phyloP scores from a whole-genome alignment of 192 early-diverging fungal genomes.

The Dimargaris cristalligena region DNA sequence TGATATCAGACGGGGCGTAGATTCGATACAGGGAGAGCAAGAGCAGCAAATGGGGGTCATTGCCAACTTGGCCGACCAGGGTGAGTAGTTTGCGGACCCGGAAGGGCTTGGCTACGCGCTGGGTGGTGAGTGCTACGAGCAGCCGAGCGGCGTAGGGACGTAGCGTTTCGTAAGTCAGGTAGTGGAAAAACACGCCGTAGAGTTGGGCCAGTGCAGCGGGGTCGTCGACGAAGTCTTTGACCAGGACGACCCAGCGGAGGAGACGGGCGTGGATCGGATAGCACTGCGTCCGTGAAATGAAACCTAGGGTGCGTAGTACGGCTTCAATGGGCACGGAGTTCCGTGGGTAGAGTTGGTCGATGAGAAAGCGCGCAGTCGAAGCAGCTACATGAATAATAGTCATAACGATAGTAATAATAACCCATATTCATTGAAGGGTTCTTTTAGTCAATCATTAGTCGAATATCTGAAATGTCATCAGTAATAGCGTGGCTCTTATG shows the following conservation, averaged over 20 bases:
- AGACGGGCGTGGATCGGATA: conserved; percentile 15
- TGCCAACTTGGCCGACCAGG: conserved; percentile 17
- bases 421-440: no score
- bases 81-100: conserved; percentile 33
- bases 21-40: conserved; percentile 29
- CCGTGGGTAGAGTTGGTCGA: background rate
- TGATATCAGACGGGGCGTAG: conserved; percentile 26
- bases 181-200: conserved; percentile 36
- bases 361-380: no score
- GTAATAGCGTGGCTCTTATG: no score
- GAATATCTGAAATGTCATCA: no score
- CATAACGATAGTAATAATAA: no score
- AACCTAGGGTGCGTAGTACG: background rate
- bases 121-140: conserved; percentile 29
- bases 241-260: conserved; percentile 27
- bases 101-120: conserved; percentile 31
- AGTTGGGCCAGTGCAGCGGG: conserved; percentile 21
- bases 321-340: background rate
- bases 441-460: no score
- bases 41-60: conserved; percentile 24
- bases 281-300: background rate
- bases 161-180: conserved; percentile 23
- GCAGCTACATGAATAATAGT: no score
- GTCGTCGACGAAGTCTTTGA: conserved; percentile 30
- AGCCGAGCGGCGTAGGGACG: conserved; percentile 29